Evolutionary conservation across 2,329 filamentous ascomycete genomes (phyloP).

Genomic region (Lachnellula arida): DNA sequence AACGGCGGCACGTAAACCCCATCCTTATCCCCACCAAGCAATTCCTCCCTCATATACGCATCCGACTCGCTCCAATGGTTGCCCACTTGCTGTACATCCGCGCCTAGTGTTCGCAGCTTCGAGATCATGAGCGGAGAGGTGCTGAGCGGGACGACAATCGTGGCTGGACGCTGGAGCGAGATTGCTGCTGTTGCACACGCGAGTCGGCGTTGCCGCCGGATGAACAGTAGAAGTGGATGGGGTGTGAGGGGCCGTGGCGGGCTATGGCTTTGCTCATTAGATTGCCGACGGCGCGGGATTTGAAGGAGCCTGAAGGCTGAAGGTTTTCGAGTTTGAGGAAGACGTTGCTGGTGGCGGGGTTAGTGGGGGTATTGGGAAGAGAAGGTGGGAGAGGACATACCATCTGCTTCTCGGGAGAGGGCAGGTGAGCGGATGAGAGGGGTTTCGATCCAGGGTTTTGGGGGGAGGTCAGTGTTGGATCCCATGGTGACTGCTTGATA

Average conservation of each 20-base stretch:
- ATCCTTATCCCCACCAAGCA: conserved; percentile 43
- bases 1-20: conserved; percentile 67
- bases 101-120: conserved; percentile 66
- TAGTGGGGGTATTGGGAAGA: neutral
- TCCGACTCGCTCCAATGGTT: conserved; percentile 67
- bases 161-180: conserved; percentile 59
- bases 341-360: conserved; percentile 44
- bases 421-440: conserved; percentile 22
- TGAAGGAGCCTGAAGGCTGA: conserved; percentile 83
- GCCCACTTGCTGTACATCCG: conserved; percentile 64
- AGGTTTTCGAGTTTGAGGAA: conserved; percentile 84
- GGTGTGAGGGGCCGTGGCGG: conserved; percentile 12
- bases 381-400: conserved; percentile 9
- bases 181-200: conserved; percentile 72
- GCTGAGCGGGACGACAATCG: conserved; percentile 66
- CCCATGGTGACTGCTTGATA: conserved; percentile 13
- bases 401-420: conserved; percentile 28
- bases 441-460: conserved; percentile 27
- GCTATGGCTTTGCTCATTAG: conserved; percentile 52
- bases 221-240: conserved; percentile 70
- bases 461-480: conserved; percentile 6
- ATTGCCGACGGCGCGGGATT: conserved; percentile 72
- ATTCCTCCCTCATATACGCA: conserved; percentile 53
- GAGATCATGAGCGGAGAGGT: conserved; percentile 66
- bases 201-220: conserved; percentile 77